phyloP scores from a whole-genome alignment of 108 stramenopile species.

The Discostella stelligeroides region DNA sequence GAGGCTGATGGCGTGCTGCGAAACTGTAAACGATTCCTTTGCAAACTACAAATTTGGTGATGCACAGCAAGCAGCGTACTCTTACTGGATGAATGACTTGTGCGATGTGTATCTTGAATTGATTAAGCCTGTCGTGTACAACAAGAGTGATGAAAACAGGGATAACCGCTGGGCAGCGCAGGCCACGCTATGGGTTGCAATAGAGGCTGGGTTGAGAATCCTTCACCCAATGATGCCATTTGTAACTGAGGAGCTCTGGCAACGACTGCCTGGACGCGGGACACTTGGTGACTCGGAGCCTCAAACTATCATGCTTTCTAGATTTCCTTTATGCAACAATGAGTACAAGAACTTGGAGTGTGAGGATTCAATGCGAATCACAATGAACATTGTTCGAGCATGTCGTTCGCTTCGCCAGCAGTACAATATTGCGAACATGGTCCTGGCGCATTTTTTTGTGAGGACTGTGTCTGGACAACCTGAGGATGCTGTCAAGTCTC shows the following conservation, averaged over 20 bases:
- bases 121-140: constrained; percentile 95
- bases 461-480: constrained; percentile 60
- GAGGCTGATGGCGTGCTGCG: constrained; percentile 78
- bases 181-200: constrained; percentile 89
- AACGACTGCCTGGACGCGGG: constrained; percentile 97
- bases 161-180: constrained; percentile 91
- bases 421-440: constrained; percentile 87
- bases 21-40: constrained; percentile 78
- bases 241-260: constrained; percentile 99
- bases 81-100: constrained; percentile 95
- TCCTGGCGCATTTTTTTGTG: constrained; percentile 83
- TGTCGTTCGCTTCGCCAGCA: constrained; percentile 81
- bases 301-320: constrained; percentile 94
- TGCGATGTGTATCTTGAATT: constrained; percentile 97
- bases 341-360: constrained; percentile 58
- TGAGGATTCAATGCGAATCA: constrained; percentile 78
- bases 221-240: constrained; percentile 99
- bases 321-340: constrained; percentile 80
- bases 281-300: constrained; percentile 83
- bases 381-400: constrained; percentile 84
- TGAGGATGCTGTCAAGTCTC: constrained; percentile 48
- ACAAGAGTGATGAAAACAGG: constrained; percentile 68
- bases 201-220: constrained; percentile 92
- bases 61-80: constrained; percentile 84
- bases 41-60: constrained; percentile 88